Evolutionary conservation across 1,139 yeast genomes (phyloP), one percentile per base, ranked within the genome.

Genomic region (Geotrichum fermentans): DNA sequence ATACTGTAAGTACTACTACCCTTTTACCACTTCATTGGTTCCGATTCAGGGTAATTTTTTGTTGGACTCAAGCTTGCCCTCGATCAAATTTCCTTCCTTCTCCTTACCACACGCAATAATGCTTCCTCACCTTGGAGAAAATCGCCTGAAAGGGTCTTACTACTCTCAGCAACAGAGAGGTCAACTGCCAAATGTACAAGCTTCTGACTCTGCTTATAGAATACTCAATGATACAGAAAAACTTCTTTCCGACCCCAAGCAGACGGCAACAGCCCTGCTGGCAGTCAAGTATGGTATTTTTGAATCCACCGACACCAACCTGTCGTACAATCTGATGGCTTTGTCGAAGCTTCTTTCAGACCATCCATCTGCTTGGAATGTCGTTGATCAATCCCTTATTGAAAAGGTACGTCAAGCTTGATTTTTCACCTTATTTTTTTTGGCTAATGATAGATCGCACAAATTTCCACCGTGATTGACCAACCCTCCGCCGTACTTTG

Each of bases 251-350:
- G 65, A 63, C 45, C 58, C 62, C 4, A 59, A 61, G 40, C 56
- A 54, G 37, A 59, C 63, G 4, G 66, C 66, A 8, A 56, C 60
- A 14, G 63, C 64, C 16, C 54, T 62, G 33, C 53, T 61, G 40
- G 57, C 61, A 18, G 53, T 63, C 41, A 62, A 62, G 41, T 62
- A 61, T 53, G 65, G 61, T 14, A 61, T 63, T 39, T 56, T 58
- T 24, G 64, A 62, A 42, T 56, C 58, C n/a, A 40, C 56, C 6
- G 64, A 59, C 34, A 47, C 55, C n/a, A 52, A 56, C 29, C 43
- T 61, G 34, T 53, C 60, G 13, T 57, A 59, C 45, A 56, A 59
- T 30, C 54, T 63, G 29, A 58, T 57, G 55, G 56, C 63, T 13
- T 53, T 61, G 17, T 49, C 58, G 17, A 53, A 55, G 11, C 55